phyloP scores from a whole-genome alignment of 768 basidiomycete genomes.

The Ephemerocybe angulata region DNA sequence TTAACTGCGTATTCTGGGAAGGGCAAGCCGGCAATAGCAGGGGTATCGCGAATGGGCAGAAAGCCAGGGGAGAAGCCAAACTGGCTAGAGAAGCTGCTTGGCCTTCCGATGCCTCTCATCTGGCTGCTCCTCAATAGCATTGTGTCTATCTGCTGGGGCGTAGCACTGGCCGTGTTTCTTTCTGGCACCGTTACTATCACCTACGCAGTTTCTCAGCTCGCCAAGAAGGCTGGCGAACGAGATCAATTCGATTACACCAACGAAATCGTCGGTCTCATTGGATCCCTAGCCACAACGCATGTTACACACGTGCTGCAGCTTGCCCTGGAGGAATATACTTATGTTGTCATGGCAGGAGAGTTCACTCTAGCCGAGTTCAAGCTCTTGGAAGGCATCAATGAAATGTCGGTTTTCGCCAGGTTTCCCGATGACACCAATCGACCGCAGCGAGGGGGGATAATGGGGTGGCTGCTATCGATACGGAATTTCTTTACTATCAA shows the following conservation, averaged over 20 bases:
- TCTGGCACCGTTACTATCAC: neutral
- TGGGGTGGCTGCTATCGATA: neutral
- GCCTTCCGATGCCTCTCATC: neutral
- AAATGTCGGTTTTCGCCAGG: neutral
- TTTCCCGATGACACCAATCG: neutral
- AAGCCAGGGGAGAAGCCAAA: too few relatives aligned
- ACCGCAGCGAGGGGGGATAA: neutral
- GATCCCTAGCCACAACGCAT: neutral
- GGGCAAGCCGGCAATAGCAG: too few relatives aligned
- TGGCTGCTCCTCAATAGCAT: neutral
- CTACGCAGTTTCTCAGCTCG: neutral
- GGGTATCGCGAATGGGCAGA: too few relatives aligned
- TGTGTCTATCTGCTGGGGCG: neutral
- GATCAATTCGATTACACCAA: neutral
- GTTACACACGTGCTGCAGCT: neutral
- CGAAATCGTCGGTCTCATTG: neutral
- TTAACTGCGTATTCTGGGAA: too few relatives aligned
- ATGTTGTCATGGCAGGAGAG: neutral
- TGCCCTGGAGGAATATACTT: neutral
- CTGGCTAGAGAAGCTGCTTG: neutral
- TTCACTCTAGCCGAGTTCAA: neutral
- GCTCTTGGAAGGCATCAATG: neutral
- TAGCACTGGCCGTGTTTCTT: neutral
- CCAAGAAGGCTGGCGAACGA: neutral
- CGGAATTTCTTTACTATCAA: neutral